Evolutionary conservation across 148 eudicot species (phyloP), one percentile per base, ranked within the genome.

Genomic region (Rhododendron vialii): DNA sequence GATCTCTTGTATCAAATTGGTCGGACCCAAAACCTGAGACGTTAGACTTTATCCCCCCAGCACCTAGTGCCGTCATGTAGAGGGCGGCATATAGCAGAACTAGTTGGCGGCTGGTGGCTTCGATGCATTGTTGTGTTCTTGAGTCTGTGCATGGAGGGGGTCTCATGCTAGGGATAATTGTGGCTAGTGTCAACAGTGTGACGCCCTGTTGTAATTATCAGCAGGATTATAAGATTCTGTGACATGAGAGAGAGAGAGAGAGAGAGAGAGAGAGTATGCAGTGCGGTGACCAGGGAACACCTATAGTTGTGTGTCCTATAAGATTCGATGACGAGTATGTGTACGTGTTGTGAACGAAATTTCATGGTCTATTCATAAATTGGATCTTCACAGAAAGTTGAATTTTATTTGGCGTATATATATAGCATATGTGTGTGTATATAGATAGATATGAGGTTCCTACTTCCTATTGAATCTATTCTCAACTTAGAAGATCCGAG

Each of bases 1-100:
- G 98, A 69, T 98, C 90, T 1, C 93, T 89, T 4, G 88, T 57
- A 86, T 98, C 98, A 73, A 98, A 98, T 67, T 98, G 99, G 86
- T 98, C 99, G 0, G 99, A 91, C 10, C 99, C 99, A 26, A 98
- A 98, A 6, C 99, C 99, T 1, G 99, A 95, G 67, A 98, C 99
- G 43, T 98, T 98, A 41, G 99, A 93, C 77, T 98, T 98, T 82
- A 98, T 98, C 35, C 99, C 99, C 0, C 98, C 99, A 22, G 92
- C 99, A 28, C 99, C 99, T 0, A 98, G 90, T 26, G 99, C 98
- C 30, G 94, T 92, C 57, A 90, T 95, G 92, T 98, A 95, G 45
- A 98, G 98, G 38, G 99, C 96, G 1, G 88, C 87, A 55, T 93
- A 95, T 83, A 95, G 97, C 87, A 98, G 33, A 36, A 92, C 96